Evolutionary conservation across 2,329 filamentous ascomycete genomes (phyloP).

Genomic region (Dactylellina parvicollis): DNA sequence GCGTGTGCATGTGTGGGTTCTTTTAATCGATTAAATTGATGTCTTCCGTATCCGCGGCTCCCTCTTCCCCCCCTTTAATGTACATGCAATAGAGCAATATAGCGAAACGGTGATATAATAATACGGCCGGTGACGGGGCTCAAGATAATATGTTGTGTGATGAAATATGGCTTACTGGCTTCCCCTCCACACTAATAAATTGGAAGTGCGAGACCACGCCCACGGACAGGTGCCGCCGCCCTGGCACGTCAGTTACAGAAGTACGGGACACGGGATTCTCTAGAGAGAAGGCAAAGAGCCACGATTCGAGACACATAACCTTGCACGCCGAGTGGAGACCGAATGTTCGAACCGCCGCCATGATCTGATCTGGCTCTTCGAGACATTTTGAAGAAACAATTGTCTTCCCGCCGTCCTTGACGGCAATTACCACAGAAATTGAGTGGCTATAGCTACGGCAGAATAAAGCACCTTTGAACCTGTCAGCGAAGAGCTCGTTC

Average conservation of each 20-base stretch:
- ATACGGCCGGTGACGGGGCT: conserved; percentile 42
- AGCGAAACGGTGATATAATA: conserved; percentile 48
- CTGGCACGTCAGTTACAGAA: conserved; percentile 48
- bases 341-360: conserved; percentile 9
- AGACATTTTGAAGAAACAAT: conserved; percentile 29
- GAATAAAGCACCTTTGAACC: too few relatives aligned
- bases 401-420: background rate
- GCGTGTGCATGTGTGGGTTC: conserved; percentile 39
- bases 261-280: conserved; percentile 50
- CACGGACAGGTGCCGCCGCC: conserved; percentile 50
- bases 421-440: conserved; percentile 43
- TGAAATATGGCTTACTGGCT: conserved; percentile 5
- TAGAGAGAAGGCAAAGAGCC: conserved; percentile 16
- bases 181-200: conserved; percentile 24
- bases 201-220: conserved; percentile 25
- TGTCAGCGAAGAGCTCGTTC: too few relatives aligned
- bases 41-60: conserved; percentile 49
- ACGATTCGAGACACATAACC: conserved; percentile 29
- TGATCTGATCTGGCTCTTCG: conserved; percentile 14
- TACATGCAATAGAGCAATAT: conserved; percentile 45
- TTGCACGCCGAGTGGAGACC: conserved; percentile 19
- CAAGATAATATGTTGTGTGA: conserved; percentile 15
- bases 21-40: conserved; percentile 33
- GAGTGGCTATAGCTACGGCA: conserved; percentile 26
- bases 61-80: conserved; percentile 49